These are phyloP conservation scores for Sporothrix pseudoabietina DNA, from an alignment of 2,329 filamentous ascomycete species.

Conservation along the genomic window DNA sequence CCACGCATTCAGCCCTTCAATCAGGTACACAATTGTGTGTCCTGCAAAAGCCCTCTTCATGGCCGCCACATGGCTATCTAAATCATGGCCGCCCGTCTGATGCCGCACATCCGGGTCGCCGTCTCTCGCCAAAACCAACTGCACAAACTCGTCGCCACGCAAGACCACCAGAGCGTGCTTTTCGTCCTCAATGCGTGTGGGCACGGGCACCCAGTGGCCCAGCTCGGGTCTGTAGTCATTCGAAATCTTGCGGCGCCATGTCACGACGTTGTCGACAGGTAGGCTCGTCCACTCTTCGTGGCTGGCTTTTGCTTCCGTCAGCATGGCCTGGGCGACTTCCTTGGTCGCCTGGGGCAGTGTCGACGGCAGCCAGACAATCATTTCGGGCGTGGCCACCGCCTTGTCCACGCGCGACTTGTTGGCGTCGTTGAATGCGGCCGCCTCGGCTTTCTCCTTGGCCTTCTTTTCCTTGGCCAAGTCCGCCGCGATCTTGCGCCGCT, in stretches of 20 bases:
- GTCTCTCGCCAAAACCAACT: slow-evolving; percentile 51
- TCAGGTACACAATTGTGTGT: slow-evolving; percentile 65
- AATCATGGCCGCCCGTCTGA: slow-evolving; percentile 41
- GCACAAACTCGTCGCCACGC: slow-evolving; percentile 65
- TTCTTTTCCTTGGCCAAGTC: slow-evolving; percentile 64
- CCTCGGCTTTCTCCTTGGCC: slow-evolving; percentile 62
- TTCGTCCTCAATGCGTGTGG: slow-evolving; percentile 55
- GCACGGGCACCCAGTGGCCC: slow-evolving; percentile 67
- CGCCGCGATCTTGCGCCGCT: slow-evolving; percentile 58
- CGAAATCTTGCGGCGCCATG: slow-evolving; percentile 70
- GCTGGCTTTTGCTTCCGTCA: slow-evolving; percentile 54
- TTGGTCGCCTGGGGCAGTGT: slow-evolving; percentile 54
- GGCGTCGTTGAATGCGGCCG: slow-evolving; percentile 68
- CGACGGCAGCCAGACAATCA: slow-evolving; percentile 71
- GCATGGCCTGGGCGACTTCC: slow-evolving; percentile 53
- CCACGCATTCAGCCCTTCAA: slow-evolving; percentile 69
- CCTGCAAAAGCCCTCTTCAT: slow-evolving; percentile 57
- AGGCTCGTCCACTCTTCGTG: slow-evolving; percentile 48
- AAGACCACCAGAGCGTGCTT: slow-evolving; percentile 65
- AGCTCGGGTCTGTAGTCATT: slow-evolving; percentile 62
- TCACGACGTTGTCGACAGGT: slow-evolving; percentile 57
- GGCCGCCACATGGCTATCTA: slow-evolving; percentile 61
- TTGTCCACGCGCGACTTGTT: slow-evolving; percentile 75
- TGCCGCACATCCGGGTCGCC: slow-evolving; percentile 31
- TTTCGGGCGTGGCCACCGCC: slow-evolving; percentile 71